Conservation (phyloP, 2,329 filamentous ascomycete genomes). For the Neonectria coccinea region DNA sequence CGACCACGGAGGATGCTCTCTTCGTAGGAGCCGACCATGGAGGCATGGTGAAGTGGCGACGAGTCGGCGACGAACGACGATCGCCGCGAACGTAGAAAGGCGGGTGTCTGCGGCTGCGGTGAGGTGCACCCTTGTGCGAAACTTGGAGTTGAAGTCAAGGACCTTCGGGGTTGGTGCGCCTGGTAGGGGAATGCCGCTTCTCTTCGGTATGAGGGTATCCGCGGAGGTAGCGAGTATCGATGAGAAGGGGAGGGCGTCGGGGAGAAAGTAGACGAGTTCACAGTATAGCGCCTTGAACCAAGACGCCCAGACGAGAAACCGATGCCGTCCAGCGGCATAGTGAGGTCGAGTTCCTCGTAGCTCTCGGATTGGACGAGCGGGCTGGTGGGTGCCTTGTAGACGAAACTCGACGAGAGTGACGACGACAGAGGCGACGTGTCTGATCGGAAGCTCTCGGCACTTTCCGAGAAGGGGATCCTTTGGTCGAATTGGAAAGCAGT, state of each 20-base stretch:
- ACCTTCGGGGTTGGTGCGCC: conserved; percentile 82
- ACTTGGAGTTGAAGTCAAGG: conserved; percentile 71
- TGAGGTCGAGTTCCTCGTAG: conserved; percentile 77
- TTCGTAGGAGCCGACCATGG: conserved; percentile 98
- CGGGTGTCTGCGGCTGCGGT: conserved; percentile 65
- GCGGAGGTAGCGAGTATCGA: conserved; percentile 43
- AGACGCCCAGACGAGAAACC: conserved; percentile 58
- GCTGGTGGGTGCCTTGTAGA: conserved; percentile 89
- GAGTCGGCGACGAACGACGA: conserved; percentile 80
- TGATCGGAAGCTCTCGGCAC: conserved; percentile 55
- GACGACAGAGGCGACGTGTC: conserved; percentile 74
- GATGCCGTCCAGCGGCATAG: conserved; percentile 63
- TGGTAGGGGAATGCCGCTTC: conserved; percentile 76
- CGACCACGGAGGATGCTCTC: conserved; percentile 94
- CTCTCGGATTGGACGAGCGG: conserved; percentile 90
- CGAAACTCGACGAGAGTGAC: conserved; percentile 81
- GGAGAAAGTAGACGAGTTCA: conserved; percentile 70
- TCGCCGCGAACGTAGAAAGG: conserved; percentile 66
- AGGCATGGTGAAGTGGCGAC: conserved; percentile 86
- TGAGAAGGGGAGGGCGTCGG: conserved; percentile 57
- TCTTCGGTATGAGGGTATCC: conserved; percentile 60
- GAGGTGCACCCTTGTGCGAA: conserved; percentile 54
- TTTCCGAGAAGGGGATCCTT: conserved; percentile 47
- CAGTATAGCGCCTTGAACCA: conserved; percentile 73
- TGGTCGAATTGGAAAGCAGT: conserved; percentile 59